A percentile compares a stretch with the other conserved stretches of the same genome.
phyloP scores from a whole-genome alignment of 352 stramenopile species.

The Globisporangium nodosum region DNA sequence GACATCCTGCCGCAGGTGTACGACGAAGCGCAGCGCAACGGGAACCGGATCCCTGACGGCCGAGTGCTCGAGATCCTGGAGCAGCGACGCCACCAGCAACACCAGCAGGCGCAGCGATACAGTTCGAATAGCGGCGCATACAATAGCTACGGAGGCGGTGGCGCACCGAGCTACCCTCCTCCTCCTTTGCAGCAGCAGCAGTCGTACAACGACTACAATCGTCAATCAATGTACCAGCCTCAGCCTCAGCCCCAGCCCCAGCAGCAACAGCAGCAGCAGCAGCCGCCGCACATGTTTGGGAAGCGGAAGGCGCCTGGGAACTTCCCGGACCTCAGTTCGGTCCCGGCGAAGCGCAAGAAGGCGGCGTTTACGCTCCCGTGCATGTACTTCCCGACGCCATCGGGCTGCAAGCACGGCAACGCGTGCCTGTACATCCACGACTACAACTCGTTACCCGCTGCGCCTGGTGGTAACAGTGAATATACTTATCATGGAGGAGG shows the following conservation, averaged over 20 bases:
- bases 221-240: slow-evolving; percentile 2
- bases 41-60: slow-evolving; percentile 66
- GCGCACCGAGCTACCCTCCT: slow-evolving; percentile 16
- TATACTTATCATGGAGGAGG: slow-evolving; percentile 56
- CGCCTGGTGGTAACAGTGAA: slow-evolving; percentile 35
- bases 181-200: neutral
- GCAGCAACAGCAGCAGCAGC: slow-evolving; percentile 13
- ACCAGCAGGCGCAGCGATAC: slow-evolving; percentile 21
- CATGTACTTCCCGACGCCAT: slow-evolving; percentile 62
- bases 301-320: slow-evolving; percentile 40
- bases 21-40: slow-evolving; percentile 73
- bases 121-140: slow-evolving; percentile 19
- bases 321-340: slow-evolving; percentile 24
- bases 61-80: slow-evolving; percentile 80
- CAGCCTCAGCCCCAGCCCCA: neutral
- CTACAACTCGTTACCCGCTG: slow-evolving; percentile 15
- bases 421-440: slow-evolving; percentile 70
- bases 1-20: slow-evolving; percentile 72
- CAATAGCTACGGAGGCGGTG: slow-evolving; percentile 20
- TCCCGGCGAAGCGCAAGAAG: slow-evolving; percentile 42
- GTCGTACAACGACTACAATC: slow-evolving; percentile 17
- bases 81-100: slow-evolving; percentile 35
- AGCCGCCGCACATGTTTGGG: slow-evolving; percentile 13
- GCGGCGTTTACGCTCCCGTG: slow-evolving; percentile 43
- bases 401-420: slow-evolving; percentile 68